Evolutionary conservation across 768 basidiomycete species (phyloP).

Genomic region (Brasilioporus rufonigricans): DNA sequence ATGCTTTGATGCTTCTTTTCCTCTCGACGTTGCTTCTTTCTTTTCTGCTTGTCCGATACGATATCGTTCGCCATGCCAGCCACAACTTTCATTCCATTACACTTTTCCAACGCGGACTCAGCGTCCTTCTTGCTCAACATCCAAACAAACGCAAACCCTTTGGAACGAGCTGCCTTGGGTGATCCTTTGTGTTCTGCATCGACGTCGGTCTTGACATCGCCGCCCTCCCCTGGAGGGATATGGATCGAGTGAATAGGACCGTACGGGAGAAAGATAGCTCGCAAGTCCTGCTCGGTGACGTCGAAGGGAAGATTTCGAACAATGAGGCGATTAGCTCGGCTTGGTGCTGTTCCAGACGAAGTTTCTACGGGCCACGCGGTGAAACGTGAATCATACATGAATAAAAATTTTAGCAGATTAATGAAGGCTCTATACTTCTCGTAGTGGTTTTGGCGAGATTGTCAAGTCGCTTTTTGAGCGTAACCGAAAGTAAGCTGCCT

Average conservation of each 20-base stretch:
- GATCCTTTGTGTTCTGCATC: slow-evolving; percentile 19
- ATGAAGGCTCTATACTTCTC: slow-evolving; percentile 21
- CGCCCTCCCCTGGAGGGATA: slow-evolving; percentile 53
- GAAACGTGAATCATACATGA: background rate
- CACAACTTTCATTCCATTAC: slow-evolving; percentile 72
- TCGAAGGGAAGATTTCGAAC: slow-evolving; percentile 88
- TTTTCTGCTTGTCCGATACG: slow-evolving; percentile 58
- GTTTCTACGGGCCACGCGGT: slow-evolving; percentile 19
- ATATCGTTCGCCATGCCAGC: slow-evolving; percentile 59
- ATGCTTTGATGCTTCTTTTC: slow-evolving; percentile 41
- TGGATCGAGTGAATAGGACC: slow-evolving; percentile 86
- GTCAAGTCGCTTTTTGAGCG: slow-evolving; percentile 84
- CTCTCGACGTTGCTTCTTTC: slow-evolving; percentile 56
- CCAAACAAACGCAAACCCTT: slow-evolving; percentile 96
- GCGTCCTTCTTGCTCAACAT: slow-evolving; percentile 85
- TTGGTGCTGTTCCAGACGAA: slow-evolving; percentile 48
- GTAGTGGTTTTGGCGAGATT: slow-evolving; percentile 49
- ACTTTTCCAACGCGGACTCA: slow-evolving; percentile 72
- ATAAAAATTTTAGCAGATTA: background rate
- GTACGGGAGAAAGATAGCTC: slow-evolving; percentile 80
- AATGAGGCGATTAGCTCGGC: slow-evolving; percentile 78
- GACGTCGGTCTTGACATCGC: slow-evolving; percentile 28
- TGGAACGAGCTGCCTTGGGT: slow-evolving; percentile 38
- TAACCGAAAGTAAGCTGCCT: slow-evolving; percentile 79
- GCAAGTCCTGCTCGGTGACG: slow-evolving; percentile 80